Conservation (phyloP, 371 early-diverging fungal genomes). For the Fennellomyces sp. region DNA sequence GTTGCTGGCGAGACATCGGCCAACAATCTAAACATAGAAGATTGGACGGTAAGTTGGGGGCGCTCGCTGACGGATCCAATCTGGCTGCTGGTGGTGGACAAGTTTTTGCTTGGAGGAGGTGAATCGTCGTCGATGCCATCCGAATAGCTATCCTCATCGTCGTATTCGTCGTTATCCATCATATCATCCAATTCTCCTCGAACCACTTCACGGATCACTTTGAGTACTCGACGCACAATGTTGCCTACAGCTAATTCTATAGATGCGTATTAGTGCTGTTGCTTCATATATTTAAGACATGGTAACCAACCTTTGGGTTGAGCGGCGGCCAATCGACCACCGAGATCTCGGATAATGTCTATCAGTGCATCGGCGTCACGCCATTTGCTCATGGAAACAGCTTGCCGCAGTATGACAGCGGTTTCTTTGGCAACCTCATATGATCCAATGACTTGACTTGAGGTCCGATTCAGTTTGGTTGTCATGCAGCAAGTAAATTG, state of each 20-base stretch:
- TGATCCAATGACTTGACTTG: constrained; percentile 79
- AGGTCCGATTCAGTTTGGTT: not conserved
- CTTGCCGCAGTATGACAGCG: constrained; percentile 75
- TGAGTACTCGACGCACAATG: constrained; percentile 82
- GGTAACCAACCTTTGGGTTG: constrained; percentile 74
- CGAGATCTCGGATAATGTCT: constrained; percentile 68
- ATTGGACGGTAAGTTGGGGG: constrained; percentile 30
- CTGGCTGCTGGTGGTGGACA: constrained; percentile 27
- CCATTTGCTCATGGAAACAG: constrained; percentile 80
- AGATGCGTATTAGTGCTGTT: not conserved
- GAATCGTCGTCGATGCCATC: constrained; percentile 26
- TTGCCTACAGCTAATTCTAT: constrained; percentile 88
- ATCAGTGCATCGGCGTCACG: constrained; percentile 63
- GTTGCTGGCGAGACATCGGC: constrained; percentile 44
- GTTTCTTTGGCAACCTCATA: constrained; percentile 81
- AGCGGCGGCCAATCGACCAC: constrained; percentile 70
- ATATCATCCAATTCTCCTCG: constrained; percentile 44
- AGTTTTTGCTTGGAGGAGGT: constrained; percentile 6
- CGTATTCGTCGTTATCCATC: constrained; percentile 13
- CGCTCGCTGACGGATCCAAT: constrained; percentile 22
- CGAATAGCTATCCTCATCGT: constrained; percentile 9
- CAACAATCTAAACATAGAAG: constrained; percentile 68
- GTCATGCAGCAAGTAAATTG: not conserved
- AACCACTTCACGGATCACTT: constrained; percentile 80
- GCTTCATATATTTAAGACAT: not conserved